phyloP scores from a whole-genome alignment of 192 early-diverging fungal genomes.

The Podila horticola region DNA sequence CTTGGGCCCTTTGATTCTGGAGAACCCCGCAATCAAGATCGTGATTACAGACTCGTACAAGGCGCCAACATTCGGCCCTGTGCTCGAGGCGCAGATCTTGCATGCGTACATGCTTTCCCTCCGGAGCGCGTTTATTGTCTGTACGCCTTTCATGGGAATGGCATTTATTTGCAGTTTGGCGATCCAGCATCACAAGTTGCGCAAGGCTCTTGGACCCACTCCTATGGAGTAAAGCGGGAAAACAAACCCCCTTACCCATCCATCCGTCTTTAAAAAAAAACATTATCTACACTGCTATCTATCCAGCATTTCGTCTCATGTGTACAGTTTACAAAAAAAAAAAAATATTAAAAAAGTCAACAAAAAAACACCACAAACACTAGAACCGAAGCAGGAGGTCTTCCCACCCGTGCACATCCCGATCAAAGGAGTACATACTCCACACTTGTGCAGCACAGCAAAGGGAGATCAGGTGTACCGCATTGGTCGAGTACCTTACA shows the following conservation, averaged over 20 bases:
- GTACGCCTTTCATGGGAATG: slow-evolving; percentile 59
- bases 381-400: too few relatives aligned
- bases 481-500: background rate
- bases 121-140: slow-evolving; percentile 59
- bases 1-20: slow-evolving; percentile 6
- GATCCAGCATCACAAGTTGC: slow-evolving; percentile 47
- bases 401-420: too few relatives aligned
- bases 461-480: background rate
- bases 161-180: slow-evolving; percentile 54
- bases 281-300: slow-evolving; percentile 6
- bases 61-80: slow-evolving; percentile 36
- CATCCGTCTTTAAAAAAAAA: background rate
- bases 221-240: slow-evolving; percentile 27
- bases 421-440: too few relatives aligned
- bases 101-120: slow-evolving; percentile 61
- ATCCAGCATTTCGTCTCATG: background rate
- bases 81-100: slow-evolving; percentile 52
- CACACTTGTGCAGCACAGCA: background rate
- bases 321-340: background rate
- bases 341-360: background rate
- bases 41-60: slow-evolving; percentile 39
- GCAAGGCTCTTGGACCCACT: slow-evolving; percentile 7
- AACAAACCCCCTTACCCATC: background rate
- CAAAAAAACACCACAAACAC: background rate
- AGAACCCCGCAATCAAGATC: slow-evolving; percentile 3